These are phyloP conservation scores for Penicillium pulvis DNA, from an alignment of 495 filamentous ascomycete species.

Conservation along the genomic window DNA sequence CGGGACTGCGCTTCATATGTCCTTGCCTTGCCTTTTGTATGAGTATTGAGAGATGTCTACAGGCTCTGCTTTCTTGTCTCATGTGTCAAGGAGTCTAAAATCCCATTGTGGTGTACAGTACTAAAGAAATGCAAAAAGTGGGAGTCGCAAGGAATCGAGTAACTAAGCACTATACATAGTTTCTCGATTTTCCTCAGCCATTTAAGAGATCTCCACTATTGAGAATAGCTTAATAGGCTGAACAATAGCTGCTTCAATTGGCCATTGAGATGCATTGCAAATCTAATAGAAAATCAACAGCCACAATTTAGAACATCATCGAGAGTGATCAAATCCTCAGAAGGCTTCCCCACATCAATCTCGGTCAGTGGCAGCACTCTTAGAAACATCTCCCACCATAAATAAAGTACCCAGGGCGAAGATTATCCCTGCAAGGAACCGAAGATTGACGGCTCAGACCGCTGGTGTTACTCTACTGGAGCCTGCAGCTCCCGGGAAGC, in stretches of 20 bases:
- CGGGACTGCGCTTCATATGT: not conserved
- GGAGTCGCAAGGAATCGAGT: not conserved
- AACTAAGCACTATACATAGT: not conserved
- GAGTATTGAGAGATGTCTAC: not conserved
- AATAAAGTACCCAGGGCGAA: not conserved
- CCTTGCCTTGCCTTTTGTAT: not conserved
- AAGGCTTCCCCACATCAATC: not conserved
- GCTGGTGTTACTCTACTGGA: constrained; percentile 29
- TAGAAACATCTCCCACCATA: constrained; percentile 4
- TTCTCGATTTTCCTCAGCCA: not conserved
- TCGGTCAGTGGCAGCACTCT: constrained; percentile 12
- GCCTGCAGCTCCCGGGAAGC: constrained; percentile 20
- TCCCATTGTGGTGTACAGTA: not conserved
- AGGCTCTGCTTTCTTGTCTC: not conserved
- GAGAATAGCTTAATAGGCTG: not conserved
- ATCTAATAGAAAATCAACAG: not conserved
- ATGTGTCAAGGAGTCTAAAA: not conserved
- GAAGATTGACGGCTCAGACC: constrained; percentile 28
- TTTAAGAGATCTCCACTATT: not conserved
- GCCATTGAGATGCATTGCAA: not conserved
- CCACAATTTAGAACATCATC: not conserved
- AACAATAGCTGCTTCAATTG: not conserved
- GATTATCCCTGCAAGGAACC: constrained; percentile 31
- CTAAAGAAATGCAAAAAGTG: not conserved
- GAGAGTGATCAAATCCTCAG: too few species aligned